phyloP scores from a whole-genome alignment of 2,329 filamentous ascomycete genomes.

The Leptographium wingfieldii region DNA sequence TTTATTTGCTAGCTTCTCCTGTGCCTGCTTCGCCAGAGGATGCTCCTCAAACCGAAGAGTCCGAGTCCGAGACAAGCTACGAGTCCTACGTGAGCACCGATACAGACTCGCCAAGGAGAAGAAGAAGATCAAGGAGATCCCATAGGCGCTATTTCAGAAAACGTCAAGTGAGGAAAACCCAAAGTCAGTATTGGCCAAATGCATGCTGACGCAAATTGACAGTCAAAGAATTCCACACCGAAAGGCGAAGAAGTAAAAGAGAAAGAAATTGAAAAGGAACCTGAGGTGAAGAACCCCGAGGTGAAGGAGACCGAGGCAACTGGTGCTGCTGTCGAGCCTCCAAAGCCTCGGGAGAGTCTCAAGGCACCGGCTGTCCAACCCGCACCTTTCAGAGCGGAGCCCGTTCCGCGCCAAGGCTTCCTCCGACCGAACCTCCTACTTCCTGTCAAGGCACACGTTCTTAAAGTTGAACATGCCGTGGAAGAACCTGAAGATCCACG shows the following conservation, averaged over 20 bases:
- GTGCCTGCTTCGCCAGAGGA: neutral
- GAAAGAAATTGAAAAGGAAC: neutral
- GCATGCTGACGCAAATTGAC: neutral
- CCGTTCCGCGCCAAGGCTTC: neutral
- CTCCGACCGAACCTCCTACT: constrained; percentile 30
- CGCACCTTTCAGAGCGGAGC: constrained; percentile 4
- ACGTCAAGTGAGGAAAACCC: neutral
- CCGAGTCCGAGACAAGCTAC: constrained; percentile 1
- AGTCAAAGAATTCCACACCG: neutral
- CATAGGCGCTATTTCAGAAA: neutral
- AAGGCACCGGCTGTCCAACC: neutral
- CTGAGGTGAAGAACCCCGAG: neutral
- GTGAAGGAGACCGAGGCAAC: neutral
- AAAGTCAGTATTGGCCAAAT: too few relatives aligned
- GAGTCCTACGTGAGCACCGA: constrained; percentile 1
- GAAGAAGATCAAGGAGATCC: neutral
- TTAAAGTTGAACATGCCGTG: constrained; percentile 43
- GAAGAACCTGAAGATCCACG: constrained; percentile 39
- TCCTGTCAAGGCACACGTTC: constrained; percentile 33
- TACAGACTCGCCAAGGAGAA: neutral
- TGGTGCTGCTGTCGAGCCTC: neutral
- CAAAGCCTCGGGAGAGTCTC: neutral
- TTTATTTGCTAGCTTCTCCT: neutral
- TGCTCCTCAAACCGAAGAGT: neutral
- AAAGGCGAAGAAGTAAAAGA: neutral